Conservation (phyloP, 2,329 filamentous ascomycete genomes). For the Volutella citrinella region DNA sequence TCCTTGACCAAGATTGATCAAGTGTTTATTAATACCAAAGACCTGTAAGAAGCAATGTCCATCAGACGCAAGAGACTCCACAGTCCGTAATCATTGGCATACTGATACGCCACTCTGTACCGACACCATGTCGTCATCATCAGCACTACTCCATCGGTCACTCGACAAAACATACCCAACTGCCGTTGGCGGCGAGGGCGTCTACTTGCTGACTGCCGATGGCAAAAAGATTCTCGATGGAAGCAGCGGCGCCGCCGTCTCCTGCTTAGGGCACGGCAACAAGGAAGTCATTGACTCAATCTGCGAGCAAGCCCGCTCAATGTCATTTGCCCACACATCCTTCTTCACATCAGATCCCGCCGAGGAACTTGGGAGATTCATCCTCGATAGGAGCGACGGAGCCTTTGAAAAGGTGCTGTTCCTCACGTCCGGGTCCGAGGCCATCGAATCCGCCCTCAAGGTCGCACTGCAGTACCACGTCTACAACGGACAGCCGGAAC, state of each 20-base stretch:
- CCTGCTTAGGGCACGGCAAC: constrained; percentile 60
- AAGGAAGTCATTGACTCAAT: constrained; percentile 53
- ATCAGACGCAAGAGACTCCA: too few species aligned
- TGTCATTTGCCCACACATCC: constrained; percentile 14
- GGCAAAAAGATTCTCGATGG: constrained; percentile 61
- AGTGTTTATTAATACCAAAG: too few species aligned
- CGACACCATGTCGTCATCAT: too few species aligned
- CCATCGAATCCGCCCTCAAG: constrained; percentile 43
- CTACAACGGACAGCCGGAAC: constrained; percentile 32
- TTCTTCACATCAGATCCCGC: constrained; percentile 15
- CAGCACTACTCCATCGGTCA: constrained; percentile 1
- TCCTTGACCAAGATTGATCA: too few species aligned
- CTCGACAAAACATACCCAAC: not conserved
- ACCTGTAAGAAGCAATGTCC: too few species aligned
- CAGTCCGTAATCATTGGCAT: too few species aligned
- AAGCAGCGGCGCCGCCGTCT: constrained; percentile 64
- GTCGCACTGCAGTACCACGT: constrained; percentile 42
- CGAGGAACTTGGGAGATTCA: constrained; percentile 10
- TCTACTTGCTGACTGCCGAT: constrained; percentile 10
- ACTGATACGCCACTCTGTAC: too few species aligned
- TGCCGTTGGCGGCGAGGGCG: constrained; percentile 5
- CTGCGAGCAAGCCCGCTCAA: constrained; percentile 44
- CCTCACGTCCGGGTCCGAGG: constrained; percentile 21
- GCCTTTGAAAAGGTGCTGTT: constrained; percentile 8
- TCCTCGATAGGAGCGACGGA: constrained; percentile 9